Percentiles rank a stretch among this genome's conserved stretches.
Evolutionary conservation across 2,329 filamentous ascomycete species (phyloP).

Genomic region (Trichoderma lentiforme): DNA sequence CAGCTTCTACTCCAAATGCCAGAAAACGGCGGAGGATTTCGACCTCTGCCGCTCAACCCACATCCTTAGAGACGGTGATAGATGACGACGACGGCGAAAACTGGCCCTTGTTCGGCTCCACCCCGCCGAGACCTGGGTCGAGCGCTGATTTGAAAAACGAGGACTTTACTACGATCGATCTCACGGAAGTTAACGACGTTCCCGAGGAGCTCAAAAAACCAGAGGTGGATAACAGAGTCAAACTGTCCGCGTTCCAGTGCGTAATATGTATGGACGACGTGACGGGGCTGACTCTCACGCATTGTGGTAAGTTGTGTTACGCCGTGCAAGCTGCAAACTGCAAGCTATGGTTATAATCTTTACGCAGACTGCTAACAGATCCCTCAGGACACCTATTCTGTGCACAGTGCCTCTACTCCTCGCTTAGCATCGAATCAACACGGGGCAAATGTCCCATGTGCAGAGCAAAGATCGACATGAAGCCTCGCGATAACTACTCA

Average conservation of each 20-base stretch:
- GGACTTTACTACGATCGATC: constrained; percentile 33
- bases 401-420: constrained; percentile 58
- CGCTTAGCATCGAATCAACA: constrained; percentile 54
- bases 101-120: constrained; percentile 27
- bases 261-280: constrained; percentile 66
- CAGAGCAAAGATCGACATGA: constrained; percentile 54
- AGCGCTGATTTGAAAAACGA: constrained; percentile 19
- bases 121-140: constrained; percentile 19
- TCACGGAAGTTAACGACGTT: constrained; percentile 42
- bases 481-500: constrained; percentile 39
- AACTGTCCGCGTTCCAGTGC: constrained; percentile 58
- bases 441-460: constrained; percentile 63
- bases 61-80: neutral
- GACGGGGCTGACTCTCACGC: constrained; percentile 57
- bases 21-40: constrained; percentile 30
- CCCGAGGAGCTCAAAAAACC: constrained; percentile 43
- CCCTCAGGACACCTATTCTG: constrained; percentile 61
- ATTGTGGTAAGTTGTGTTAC: constrained; percentile 55
- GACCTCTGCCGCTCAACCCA: neutral
- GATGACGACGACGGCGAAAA: constrained; percentile 30
- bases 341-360: neutral
- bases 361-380: constrained; percentile 20
- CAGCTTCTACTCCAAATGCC: neutral
- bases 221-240: constrained; percentile 47
- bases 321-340: neutral